Base-by-base conservation (phyloP, 306 rosid genomes). In the Rosa lucieae region DNA sequence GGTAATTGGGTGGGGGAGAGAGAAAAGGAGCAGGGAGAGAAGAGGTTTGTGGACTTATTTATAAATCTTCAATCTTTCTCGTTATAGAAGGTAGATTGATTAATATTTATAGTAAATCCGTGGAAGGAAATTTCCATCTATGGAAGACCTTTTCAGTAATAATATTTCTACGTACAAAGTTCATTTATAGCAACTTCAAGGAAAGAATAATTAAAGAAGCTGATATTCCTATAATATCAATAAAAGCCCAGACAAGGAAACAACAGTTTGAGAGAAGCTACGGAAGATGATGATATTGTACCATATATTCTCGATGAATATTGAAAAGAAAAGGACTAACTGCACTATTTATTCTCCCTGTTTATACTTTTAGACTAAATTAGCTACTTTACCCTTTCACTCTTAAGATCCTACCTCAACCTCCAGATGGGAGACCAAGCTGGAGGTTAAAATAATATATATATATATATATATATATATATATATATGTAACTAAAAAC, bases 121-220 rank as follows among this genome's bases (percentile, higher is more conserved):
- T 10, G 21, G 35, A 58, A 58, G 65, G 65, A 58, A 58, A 58
- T 35, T 58, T 55, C 62, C 62, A 55, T n/a, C 29, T 55, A 55
- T 20, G 26, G 10, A 20, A 53, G 20, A 55, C 61, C 61, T 55
- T 55, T 55, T 55, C 61, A 18, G 6, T 20, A 6, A 55, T 20
- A 20, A 55, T 55, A 55, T 55, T 55, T 29, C 62, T 55, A 55
- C 26, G 2, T 20, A 18, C 47, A 44, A 8, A 44, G 62, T 55
- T 55, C 29, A n/a, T 55, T 55, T 12, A 55, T 55, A 55, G 62
- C 62, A 55, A 55, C 62, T 55, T 55, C 62, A 55, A 55, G 62
- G 26, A 55, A 55, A 55, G 62, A 55, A 55, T 55, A 55, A 55
- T 20, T 55, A 55, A 55, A 51, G 51, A 47, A 10, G 56, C 15